Conservation (phyloP, 169 alveolate genomes). For the Plasmodium berghei region DNA sequence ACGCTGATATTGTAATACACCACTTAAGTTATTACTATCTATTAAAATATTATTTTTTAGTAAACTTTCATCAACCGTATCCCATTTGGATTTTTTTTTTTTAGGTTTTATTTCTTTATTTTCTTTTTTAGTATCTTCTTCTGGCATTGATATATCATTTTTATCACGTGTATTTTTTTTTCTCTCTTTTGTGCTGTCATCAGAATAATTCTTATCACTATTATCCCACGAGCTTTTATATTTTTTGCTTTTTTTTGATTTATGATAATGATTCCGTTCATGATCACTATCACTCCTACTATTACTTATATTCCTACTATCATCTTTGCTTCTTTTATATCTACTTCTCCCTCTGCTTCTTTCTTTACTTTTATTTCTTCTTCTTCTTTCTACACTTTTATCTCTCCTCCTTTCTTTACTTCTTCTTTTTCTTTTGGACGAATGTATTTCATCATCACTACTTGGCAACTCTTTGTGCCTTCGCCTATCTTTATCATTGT, state of each 20-base stretch:
- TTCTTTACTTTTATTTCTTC: conserved; percentile 9
- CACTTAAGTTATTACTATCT: conserved; percentile 16
- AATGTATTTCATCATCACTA: conserved; percentile 20
- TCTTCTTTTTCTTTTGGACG: conserved; percentile 30
- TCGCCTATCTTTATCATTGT: conserved; percentile 2
- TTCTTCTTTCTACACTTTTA: not conserved
- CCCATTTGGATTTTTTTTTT: conserved; percentile 69
- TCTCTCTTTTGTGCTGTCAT: conserved; percentile 21
- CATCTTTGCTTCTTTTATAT: conserved; percentile 30
- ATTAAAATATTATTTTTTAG: conserved; percentile 26
- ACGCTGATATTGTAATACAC: conserved; percentile 32
- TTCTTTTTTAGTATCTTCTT: conserved; percentile 11
- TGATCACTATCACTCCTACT: conserved; percentile 44
- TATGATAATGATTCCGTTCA: conserved; percentile 27
- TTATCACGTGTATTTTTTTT: conserved; percentile 15
- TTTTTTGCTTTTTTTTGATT: conserved; percentile 21
- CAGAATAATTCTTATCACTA: conserved; percentile 42
- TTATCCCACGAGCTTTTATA: conserved; percentile 26
- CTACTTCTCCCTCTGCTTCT: conserved; percentile 37
- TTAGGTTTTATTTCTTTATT: conserved; percentile 29
- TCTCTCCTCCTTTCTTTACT: conserved; percentile 31
- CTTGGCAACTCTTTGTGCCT: conserved; percentile 25
- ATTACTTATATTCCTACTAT: conserved; percentile 16
- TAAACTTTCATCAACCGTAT: conserved; percentile 71
- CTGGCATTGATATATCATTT: conserved; percentile 38